A percentile compares a stretch with the other conserved stretches of the same genome.
phyloP scores from a whole-genome alignment of 768 basidiomycete species.

The Scleroderma bovista region DNA sequence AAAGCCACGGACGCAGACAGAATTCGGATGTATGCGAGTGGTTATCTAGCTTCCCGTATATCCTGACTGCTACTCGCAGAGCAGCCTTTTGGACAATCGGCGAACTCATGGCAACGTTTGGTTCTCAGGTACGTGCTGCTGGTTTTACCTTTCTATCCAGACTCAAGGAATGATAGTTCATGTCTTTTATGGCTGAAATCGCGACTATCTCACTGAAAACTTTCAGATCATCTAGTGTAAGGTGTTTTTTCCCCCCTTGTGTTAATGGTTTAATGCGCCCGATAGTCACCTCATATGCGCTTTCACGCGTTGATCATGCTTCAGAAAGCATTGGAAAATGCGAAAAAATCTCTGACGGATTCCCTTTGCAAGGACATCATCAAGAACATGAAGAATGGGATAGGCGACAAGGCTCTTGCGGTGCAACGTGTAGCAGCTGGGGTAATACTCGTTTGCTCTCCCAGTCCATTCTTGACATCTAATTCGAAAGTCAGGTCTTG shows the following conservation, averaged over 20 bases:
- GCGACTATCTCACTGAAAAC: constrained; percentile 59
- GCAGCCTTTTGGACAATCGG: constrained; percentile 85
- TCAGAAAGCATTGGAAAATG: constrained; percentile 71
- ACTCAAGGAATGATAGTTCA: constrained; percentile 50
- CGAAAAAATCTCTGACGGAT: constrained; percentile 82
- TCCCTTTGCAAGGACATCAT: constrained; percentile 70
- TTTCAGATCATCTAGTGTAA: constrained; percentile 65
- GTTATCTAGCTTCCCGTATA: background rate
- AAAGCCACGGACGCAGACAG: constrained; percentile 61
- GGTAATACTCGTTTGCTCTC: constrained; percentile 38
- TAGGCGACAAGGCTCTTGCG: constrained; percentile 79
- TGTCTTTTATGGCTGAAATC: constrained; percentile 94
- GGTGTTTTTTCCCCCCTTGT: constrained; percentile 21
- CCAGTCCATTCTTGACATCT: constrained; percentile 6
- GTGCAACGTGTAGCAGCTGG: constrained; percentile 82
- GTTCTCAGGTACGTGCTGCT: constrained; percentile 63
- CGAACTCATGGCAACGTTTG: constrained; percentile 81
- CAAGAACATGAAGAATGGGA: constrained; percentile 71
- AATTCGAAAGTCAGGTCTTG: constrained; percentile 38
- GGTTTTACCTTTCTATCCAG: background rate
- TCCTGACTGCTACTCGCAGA: constrained; percentile 33
- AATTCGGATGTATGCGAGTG: constrained; percentile 51
- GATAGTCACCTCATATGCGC: constrained; percentile 73
- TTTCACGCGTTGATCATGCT: constrained; percentile 76
- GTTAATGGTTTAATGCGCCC: constrained; percentile 5